Evolutionary conservation across 179 eudicot species (phyloP), one percentile per base, ranked within the genome.

Genomic region (Amaranthus tricolor): DNA sequence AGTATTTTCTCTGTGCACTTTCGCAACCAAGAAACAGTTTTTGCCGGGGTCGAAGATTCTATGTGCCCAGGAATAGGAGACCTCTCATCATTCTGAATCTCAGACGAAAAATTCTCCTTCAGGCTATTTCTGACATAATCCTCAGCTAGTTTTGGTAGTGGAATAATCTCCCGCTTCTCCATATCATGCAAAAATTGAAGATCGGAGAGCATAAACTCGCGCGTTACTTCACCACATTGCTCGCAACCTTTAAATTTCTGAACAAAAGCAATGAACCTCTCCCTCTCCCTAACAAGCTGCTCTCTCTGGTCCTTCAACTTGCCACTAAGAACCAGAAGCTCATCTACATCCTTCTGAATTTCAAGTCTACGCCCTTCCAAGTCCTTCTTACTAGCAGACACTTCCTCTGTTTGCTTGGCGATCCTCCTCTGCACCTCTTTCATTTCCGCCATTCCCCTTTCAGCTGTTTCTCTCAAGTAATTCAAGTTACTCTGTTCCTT

Each of bases 281-380:
- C 86, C 80, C 90, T 90, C 82, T 95, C 97, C 70, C 82, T 79
- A 6, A 85, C 64, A 57, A 95, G 85, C 48, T 87, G 85, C 75
- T 88, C 89, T 2, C 97, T 81, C 68, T 91, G 93, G 54, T 76
- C 85, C 85, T 88, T 95, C 20, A 89, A 81, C 80, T 86, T 95
- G 71, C 84, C 76, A 82, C 89, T 93, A 66, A 90, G 89, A 44
- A 77, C 74, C 62, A 82, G 85, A 78, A 95, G 97, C 76, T 88
- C 91, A 54, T 86, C 81, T 76, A 93, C 90, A 83, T 93, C 99
- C 69, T 82, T 87, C 71, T 82, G 93, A 81, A 93, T 86, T 80
- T 86, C 97, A 70, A 86, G 82, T 61, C 90, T 89, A 66, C 89
- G 83, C 67, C 78, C 84, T 83, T 93, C 96, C 71, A 94, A 83